A percentile compares a stretch with the other conserved stretches of the same genome.
Conservation (phyloP, 164 flowering plant genomes). For the Akebia trifoliata region DNA sequence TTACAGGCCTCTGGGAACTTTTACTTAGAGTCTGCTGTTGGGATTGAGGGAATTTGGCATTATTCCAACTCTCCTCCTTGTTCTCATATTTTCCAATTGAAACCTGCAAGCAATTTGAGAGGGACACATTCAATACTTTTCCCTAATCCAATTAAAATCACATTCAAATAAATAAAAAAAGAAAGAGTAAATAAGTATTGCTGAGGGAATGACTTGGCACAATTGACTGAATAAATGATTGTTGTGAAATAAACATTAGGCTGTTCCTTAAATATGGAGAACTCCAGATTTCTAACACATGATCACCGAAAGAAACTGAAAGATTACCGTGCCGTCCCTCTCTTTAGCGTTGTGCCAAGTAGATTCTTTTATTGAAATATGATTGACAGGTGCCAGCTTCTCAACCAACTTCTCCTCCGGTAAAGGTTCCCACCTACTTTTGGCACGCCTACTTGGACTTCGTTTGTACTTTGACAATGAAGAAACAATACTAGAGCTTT, state of each 20-base stretch:
- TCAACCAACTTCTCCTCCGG: constrained; percentile 59
- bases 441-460: constrained; percentile 74
- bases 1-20: constrained; percentile 45
- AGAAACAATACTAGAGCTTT: constrained; percentile 28
- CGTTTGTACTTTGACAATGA: constrained; percentile 46
- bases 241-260: too few species aligned
- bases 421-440: constrained; percentile 98
- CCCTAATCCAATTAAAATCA: neutral
- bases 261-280: neutral
- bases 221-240: too few species aligned
- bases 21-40: constrained; percentile 42
- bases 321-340: constrained; percentile 27
- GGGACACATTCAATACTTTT: neutral
- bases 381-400: constrained; percentile 32
- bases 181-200: too few species aligned
- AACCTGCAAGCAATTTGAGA: constrained; percentile 38
- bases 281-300: neutral
- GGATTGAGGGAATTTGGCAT: constrained; percentile 27
- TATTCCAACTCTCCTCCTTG: constrained; percentile 33
- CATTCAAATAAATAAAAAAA: neutral
- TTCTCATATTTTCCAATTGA: constrained; percentile 38
- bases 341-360: constrained; percentile 44
- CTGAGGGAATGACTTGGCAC: too few species aligned
- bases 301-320: neutral
- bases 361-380: constrained; percentile 35